phyloP scores from a whole-genome alignment of 2,329 filamentous ascomycete genomes.

The Cercospora sesami region DNA sequence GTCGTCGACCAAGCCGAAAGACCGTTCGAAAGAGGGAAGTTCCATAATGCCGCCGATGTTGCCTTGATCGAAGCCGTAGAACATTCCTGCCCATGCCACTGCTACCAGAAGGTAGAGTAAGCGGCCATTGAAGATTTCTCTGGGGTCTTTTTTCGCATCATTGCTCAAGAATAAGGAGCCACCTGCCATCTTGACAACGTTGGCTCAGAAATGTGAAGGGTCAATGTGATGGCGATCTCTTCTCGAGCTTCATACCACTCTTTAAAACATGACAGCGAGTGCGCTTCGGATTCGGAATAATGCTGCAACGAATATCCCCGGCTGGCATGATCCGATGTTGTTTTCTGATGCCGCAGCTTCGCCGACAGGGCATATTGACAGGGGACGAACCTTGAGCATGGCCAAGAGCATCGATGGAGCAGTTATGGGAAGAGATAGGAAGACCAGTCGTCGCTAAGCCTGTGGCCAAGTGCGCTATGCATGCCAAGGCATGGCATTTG shows the following conservation, averaged over 20 bases:
- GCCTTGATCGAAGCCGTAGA: slow-evolving; percentile 3
- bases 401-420: neutral
- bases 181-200: neutral
- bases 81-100: neutral
- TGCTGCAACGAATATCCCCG: neutral
- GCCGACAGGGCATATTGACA: neutral
- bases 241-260: neutral
- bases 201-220: neutral
- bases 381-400: neutral
- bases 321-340: neutral
- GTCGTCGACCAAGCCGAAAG: neutral
- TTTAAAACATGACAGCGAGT: neutral
- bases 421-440: neutral
- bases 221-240: neutral
- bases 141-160: neutral
- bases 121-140: neutral
- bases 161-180: neutral
- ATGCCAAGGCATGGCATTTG: neutral
- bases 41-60: slow-evolving; percentile 4
- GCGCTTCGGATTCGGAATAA: neutral
- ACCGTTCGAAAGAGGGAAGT: neutral
- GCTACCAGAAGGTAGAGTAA: neutral
- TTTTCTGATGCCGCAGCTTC: neutral
- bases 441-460: neutral
- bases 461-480: neutral